Conservation (phyloP, 2,329 filamentous ascomycete species). For the Didymella arachidicola region DNA sequence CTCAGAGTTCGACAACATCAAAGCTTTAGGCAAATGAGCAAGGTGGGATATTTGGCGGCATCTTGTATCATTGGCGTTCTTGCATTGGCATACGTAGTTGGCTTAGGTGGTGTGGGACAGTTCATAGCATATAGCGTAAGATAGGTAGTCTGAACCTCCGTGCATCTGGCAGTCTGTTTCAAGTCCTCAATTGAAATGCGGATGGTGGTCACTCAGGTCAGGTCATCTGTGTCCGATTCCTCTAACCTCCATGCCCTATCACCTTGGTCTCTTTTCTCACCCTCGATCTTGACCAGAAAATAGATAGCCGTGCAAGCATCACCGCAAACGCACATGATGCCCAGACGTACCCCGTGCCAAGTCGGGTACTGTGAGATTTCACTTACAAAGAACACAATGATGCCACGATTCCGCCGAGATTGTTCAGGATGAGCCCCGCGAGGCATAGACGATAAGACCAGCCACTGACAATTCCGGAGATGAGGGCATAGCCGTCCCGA, state of each 20-base stretch:
- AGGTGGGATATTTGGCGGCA: neutral
- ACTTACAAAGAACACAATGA: constrained; percentile 56
- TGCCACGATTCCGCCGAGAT: constrained; percentile 57
- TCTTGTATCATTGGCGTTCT: neutral
- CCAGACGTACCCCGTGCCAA: constrained; percentile 60
- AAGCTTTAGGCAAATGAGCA: constrained; percentile 11
- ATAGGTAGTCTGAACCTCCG: neutral
- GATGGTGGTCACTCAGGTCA: constrained; percentile 63
- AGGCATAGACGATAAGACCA: neutral
- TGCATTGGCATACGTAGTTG: neutral
- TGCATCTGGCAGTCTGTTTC: neutral
- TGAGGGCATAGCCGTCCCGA: neutral
- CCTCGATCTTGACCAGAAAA: constrained; percentile 55
- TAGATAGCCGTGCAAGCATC: constrained; percentile 54
- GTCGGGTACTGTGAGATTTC: constrained; percentile 58
- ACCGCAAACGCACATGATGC: constrained; percentile 59
- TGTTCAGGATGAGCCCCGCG: neutral
- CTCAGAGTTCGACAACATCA: constrained; percentile 61
- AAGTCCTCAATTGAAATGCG: constrained; percentile 55
- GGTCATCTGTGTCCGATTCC: constrained; percentile 55
- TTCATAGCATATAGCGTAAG: neutral
- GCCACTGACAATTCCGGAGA: neutral
- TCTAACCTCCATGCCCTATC: constrained; percentile 56
- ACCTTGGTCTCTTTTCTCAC: constrained; percentile 57
- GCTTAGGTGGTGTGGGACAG: neutral